Conservation (phyloP, 805 yeast genomes). For the Clavispora phyllophila region DNA sequence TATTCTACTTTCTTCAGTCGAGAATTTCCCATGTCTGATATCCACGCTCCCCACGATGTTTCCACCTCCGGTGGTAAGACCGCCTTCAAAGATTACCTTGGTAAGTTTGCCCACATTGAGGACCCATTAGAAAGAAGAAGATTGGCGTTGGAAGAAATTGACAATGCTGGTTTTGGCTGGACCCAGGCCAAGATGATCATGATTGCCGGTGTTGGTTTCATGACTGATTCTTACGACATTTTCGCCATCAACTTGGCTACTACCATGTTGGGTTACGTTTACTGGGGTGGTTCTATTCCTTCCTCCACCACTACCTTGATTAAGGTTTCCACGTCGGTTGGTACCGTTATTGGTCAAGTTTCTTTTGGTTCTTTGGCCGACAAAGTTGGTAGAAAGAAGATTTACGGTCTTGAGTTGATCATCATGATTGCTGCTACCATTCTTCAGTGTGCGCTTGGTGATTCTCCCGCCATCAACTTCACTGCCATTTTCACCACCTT, state of each 20-base stretch:
- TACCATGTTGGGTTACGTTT: slow-evolving; percentile 72
- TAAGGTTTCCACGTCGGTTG: slow-evolving; percentile 88
- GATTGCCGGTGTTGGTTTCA: slow-evolving; percentile 90
- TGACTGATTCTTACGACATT: slow-evolving; percentile 90
- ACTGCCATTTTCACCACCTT: slow-evolving; percentile 69
- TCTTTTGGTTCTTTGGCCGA: slow-evolving; percentile 83
- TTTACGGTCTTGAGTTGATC: slow-evolving; percentile 83
- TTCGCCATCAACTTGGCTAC: slow-evolving; percentile 84
- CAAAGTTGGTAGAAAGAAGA: slow-evolving; percentile 75
- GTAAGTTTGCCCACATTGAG: slow-evolving; percentile 74
- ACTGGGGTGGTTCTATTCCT: slow-evolving; percentile 64
- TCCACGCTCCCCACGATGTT: slow-evolving; percentile 16
- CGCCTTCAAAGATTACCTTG: slow-evolving; percentile 78
- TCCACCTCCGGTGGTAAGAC: slow-evolving; percentile 64
- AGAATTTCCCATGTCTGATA: slow-evolving; percentile 20
- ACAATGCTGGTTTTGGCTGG: slow-evolving; percentile 76
- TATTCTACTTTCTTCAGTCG: background rate
- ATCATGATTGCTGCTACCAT: slow-evolving; percentile 77
- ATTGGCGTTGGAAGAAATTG: slow-evolving; percentile 78
- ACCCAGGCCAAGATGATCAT: slow-evolving; percentile 74
- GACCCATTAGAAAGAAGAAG: slow-evolving; percentile 87
- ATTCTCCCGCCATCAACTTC: slow-evolving; percentile 65
- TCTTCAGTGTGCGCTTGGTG: slow-evolving; percentile 70
- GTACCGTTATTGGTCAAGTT: slow-evolving; percentile 88
- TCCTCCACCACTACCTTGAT: slow-evolving; percentile 67